Evolutionary conservation across 2,329 filamentous ascomycete genomes (phyloP), one percentile per base, ranked within the genome.

Genomic region (Lachnellula suecica): DNA sequence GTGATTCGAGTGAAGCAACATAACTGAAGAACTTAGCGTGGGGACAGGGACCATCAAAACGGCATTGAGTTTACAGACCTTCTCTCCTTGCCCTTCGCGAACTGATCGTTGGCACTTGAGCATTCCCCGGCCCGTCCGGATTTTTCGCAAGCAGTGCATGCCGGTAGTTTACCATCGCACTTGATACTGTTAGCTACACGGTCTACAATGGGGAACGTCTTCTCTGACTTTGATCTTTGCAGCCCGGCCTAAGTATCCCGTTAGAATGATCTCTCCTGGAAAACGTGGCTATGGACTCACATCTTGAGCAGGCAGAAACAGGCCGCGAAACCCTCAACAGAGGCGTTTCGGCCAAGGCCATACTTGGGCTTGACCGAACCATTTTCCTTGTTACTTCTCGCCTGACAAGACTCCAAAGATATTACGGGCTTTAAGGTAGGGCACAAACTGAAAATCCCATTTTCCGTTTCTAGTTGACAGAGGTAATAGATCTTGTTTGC

Each of bases 101-200:
- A 97, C 69, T 97, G 91, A 67, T 97, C 93, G 65, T 95, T 97
- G 7, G 91, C 92, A 51, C 91, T 91, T 6, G 91, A 96, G 70
- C 94, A 99, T 68, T 95, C 91, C 54, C 79, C 85, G 50, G 89
- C 85, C 56, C 91, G 87, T 25, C 92, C 91, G 13, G 91, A 90
- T 72, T 91, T 92, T 71, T 97, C 93, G 68, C 94, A 97, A 17
- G 93, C 93, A 7, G 91, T 95, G 68, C 94, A 99, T 7, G 92
- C 91, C 10, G 94, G 94, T 34, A 97, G 77, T 71, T 97, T 97
- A 56, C 94, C 93, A 73, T 97, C 94, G 66, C 94, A 99, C 84
- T 88, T 65, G 19, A 37, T 27, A 41, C 13, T 35, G 37, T 67
- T 48, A 66, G 63, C 53, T 35, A 24, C 17, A 10, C 9, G 31